Evolutionary conservation across 805 yeast species (phyloP).

Genomic region (Monosporozyma unispora): DNA sequence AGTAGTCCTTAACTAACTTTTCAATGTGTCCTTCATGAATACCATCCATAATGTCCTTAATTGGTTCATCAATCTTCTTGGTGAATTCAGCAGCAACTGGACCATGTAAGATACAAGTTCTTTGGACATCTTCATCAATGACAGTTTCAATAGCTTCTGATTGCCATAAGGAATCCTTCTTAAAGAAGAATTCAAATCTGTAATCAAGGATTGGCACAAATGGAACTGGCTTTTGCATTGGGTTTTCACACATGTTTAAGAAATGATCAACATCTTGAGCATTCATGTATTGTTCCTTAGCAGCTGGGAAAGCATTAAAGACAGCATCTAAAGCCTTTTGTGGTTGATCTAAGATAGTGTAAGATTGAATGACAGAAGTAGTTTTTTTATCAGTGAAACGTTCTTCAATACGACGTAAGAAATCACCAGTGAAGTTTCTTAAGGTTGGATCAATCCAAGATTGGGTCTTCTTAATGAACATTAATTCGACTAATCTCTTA

Average conservation of each 20-base stretch:
- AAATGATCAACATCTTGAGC: slow-evolving; percentile 95
- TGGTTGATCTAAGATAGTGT: slow-evolving; percentile 60
- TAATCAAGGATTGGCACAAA: slow-evolving; percentile 93
- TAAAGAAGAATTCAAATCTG: slow-evolving; percentile 90
- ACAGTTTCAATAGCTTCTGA: slow-evolving; percentile 95
- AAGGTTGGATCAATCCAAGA: slow-evolving; percentile 86
- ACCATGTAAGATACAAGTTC: slow-evolving; percentile 98
- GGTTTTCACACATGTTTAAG: slow-evolving; percentile 71
- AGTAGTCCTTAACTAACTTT: slow-evolving; percentile 57
- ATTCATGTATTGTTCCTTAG: slow-evolving; percentile 73
- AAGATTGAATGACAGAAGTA: slow-evolving; percentile 67
- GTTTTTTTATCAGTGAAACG: slow-evolving; percentile 61
- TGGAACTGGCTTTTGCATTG: slow-evolving; percentile 94
- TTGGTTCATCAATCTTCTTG: slow-evolving; percentile 82
- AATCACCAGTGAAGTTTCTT: slow-evolving; percentile 79
- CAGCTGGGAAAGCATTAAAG: slow-evolving; percentile 61
- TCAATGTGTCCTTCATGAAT: slow-evolving; percentile 86
- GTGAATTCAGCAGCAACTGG: slow-evolving; percentile 97
- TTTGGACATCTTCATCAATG: slow-evolving; percentile 89
- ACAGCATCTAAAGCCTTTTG: slow-evolving; percentile 48
- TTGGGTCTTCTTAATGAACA: slow-evolving; percentile 66
- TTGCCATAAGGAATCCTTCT: slow-evolving; percentile 99
- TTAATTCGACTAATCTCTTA: slow-evolving; percentile 74
- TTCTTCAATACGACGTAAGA: slow-evolving; percentile 92
- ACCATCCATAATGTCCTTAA: slow-evolving; percentile 77